A percentile compares a stretch with the other conserved stretches of the same genome.
phyloP scores from a whole-genome alignment of 805 yeast species.

The Wickerhamomyces hampshirensis region DNA sequence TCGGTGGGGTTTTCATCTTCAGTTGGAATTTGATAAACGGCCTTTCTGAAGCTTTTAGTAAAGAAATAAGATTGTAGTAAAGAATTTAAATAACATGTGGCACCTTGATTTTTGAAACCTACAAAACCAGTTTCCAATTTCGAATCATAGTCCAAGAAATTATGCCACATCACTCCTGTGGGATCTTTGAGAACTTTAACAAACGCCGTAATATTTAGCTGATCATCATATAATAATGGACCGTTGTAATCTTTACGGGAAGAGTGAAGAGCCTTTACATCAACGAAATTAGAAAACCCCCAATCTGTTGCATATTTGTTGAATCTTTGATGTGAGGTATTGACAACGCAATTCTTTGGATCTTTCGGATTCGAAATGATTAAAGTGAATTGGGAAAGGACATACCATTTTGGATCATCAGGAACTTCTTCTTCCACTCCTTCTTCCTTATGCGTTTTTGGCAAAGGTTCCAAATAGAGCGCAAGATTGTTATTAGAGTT shows the following conservation, averaged over 20 bases:
- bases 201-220: conserved; percentile 68
- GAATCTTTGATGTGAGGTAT: conserved; percentile 76
- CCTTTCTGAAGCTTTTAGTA: conserved; percentile 74
- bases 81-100: conserved; percentile 95
- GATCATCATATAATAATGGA: conserved; percentile 42
- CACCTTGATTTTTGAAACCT: conserved; percentile 95
- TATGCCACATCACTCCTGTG: conserved; percentile 94
- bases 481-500: conserved; percentile 59
- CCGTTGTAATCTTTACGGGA: conserved; percentile 29
- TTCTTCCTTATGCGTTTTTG: conserved; percentile 20
- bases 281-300: conserved; percentile 86
- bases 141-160: conserved; percentile 78
- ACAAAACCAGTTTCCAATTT: conserved; percentile 85
- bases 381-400: conserved; percentile 88
- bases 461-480: conserved; percentile 72
- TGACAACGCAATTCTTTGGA: conserved; percentile 53
- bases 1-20: conserved; percentile 46
- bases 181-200: conserved; percentile 78
- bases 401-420: conserved; percentile 62
- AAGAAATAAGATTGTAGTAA: conserved; percentile 85
- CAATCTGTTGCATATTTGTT: conserved; percentile 77
- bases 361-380: conserved; percentile 78
- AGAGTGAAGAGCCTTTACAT: conserved; percentile 33
- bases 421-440: conserved; percentile 27
- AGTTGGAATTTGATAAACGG: conserved; percentile 89